Evolutionary conservation across 352 stramenopile genomes (phyloP).

Genomic region (Plasmopara muralis): DNA sequence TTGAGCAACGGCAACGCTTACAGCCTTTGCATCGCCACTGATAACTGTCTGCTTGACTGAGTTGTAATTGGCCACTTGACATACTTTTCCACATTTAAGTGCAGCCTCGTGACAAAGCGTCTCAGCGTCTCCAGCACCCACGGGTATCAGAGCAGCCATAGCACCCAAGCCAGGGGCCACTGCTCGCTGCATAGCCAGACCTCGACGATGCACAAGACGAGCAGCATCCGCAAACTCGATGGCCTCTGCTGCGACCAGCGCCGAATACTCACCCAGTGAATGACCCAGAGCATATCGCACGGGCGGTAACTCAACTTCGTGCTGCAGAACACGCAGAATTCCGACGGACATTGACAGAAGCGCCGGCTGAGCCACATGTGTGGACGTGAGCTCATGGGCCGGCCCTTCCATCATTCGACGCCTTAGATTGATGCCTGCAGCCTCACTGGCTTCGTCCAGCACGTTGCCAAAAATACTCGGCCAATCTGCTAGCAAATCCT

Average conservation of each 20-base stretch:
- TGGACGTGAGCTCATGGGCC: conserved; percentile 57
- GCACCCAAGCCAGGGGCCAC: conserved; percentile 44
- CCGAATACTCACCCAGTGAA: conserved; percentile 84
- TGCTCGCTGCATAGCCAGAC: conserved; percentile 61
- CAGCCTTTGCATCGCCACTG: conserved; percentile 47
- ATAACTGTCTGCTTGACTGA: conserved; percentile 84
- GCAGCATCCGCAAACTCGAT: conserved; percentile 63
- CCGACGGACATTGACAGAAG: conserved; percentile 76
- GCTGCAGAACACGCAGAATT: conserved; percentile 62
- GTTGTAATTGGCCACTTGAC: conserved; percentile 86
- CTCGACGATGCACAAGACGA: conserved; percentile 61
- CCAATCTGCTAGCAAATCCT: conserved; percentile 71
- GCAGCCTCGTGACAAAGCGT: conserved; percentile 44
- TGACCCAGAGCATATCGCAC: conserved; percentile 61
- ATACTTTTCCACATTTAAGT: conserved; percentile 32
- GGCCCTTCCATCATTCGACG: conserved; percentile 56
- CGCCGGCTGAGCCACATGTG: conserved; percentile 67
- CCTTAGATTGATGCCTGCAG: conserved; percentile 46
- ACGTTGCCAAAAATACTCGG: conserved; percentile 40
- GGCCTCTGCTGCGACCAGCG: conserved; percentile 59
- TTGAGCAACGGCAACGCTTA: conserved; percentile 43
- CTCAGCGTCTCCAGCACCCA: conserved; percentile 40
- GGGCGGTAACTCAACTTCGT: conserved; percentile 40
- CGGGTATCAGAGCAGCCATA: conserved; percentile 78
- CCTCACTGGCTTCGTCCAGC: conserved; percentile 77